Evolutionary conservation across 345 rosid genomes (phyloP), one percentile per base, ranked within the genome.

Genomic region (Hirschfeldia incana): DNA sequence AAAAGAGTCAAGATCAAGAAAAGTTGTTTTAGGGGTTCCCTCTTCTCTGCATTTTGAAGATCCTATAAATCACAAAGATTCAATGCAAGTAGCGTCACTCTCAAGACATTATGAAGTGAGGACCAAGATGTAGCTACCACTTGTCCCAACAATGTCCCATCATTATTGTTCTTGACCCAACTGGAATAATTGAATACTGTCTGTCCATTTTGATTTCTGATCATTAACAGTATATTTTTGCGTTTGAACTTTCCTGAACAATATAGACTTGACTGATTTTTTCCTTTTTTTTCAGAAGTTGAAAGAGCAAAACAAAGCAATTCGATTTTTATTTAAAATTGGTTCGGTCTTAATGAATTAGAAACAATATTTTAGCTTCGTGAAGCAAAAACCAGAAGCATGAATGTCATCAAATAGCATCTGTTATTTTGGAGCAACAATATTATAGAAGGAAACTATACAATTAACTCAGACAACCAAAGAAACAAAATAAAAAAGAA

Each of bases 401-500:
- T 57, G 51, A 51, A 70, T 36, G 32, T 72, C 61, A 51, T 34
- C 26, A 27, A 11, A 9, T 63, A 44, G 28, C 57, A 44, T 58
- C 51, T 21, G 75, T 32, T 36, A 6, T 15, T 15, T 64, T 32
- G 63, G 63, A 3, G 71, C 30, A 58, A 9, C 27, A 16, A 7
- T 53, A 3, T 53, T 15, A 53, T 12, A 65, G 13, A 72, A 72
- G 51, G 67, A 15, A 6, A 44, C 81, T 78, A 78, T 66, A 78
- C 81, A 78, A 73, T 66, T 72, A 32, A 78, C 73, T 67, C 77
- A 8, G 7, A 58, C 39, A 58, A 11, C 73, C 7, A 53, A 64
- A 64, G 12, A 51, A 8, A 13, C 17, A 59, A 72, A 69, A n/a
- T 3, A 32, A 53, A 26, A 4, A 33, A 4, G 27, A 65, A 70